A percentile compares a stretch with the other conserved stretches of the same genome.
Conservation (phyloP, 495 filamentous ascomycete genomes). For the Aspergillus funiculosus region DNA sequence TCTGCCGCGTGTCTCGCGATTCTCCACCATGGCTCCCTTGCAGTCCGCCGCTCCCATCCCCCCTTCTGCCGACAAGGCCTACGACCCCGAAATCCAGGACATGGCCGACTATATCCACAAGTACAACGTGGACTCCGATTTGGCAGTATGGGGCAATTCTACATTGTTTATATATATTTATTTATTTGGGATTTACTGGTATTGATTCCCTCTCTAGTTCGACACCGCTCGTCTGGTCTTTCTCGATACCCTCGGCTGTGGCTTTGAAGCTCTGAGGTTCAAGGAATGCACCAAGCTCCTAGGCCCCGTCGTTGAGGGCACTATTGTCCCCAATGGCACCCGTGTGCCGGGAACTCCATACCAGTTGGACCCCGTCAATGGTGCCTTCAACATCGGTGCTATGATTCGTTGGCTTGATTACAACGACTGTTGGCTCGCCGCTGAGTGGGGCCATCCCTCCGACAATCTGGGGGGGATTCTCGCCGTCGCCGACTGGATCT, state of each 20-base stretch:
- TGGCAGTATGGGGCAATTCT: slow-evolving; percentile 63
- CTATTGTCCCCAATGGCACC: slow-evolving; percentile 86
- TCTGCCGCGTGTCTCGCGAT: slow-evolving; percentile 27
- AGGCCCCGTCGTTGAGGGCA: slow-evolving; percentile 88
- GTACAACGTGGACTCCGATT: slow-evolving; percentile 81
- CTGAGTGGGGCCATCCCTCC: slow-evolving; percentile 97
- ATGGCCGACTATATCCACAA: slow-evolving; percentile 92
- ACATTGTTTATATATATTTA: not conserved
- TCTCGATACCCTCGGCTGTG: slow-evolving; percentile 94
- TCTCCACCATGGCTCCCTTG: slow-evolving; percentile 46
- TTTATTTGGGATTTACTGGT: slow-evolving; percentile 3
- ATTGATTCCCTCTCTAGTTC: slow-evolving; percentile 50
- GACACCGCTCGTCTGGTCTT: slow-evolving; percentile 87
- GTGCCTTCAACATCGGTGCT: slow-evolving; percentile 96
- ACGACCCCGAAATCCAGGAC: slow-evolving; percentile 88
- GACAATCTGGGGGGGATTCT: slow-evolving; percentile 96
- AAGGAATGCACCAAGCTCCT: slow-evolving; percentile 92
- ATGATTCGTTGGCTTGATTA: slow-evolving; percentile 99
- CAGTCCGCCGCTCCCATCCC: slow-evolving; percentile 35
- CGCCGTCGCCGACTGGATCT: slow-evolving; percentile 94
- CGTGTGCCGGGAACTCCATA: slow-evolving; percentile 89
- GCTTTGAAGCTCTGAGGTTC: slow-evolving; percentile 90
- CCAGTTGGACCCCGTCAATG: slow-evolving; percentile 90
- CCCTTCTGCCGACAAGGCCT: slow-evolving; percentile 45
- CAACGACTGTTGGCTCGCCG: slow-evolving; percentile 99